Base-by-base conservation (phyloP, 2,329 filamentous ascomycete species). In the Colletotrichum magnum region DNA sequence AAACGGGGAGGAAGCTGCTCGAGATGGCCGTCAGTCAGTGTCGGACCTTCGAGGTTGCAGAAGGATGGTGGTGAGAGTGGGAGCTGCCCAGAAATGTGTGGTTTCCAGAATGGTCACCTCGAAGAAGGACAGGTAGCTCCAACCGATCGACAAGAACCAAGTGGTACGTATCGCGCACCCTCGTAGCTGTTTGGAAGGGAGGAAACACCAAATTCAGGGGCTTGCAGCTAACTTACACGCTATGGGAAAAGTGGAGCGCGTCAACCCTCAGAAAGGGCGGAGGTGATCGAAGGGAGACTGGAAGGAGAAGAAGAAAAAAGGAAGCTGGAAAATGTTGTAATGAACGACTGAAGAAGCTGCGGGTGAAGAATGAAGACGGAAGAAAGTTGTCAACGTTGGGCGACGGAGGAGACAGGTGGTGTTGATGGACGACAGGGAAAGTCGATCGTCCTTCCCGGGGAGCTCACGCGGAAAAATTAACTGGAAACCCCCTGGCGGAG, bases 51-150 rank as follows among this genome's bases (percentile, higher is more conserved):
- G n/a, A 26, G 60, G 48, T 28, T 64, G 36, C 18, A 50, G 4
- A 26, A 39, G 24, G 56, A 26, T 56, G 50, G 58, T 45, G 43
- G n/a, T 43, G 62, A 50, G 39, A 67, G 57, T 10, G 32, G 48
- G 51, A 41, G 26, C 50, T 51, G 10, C 18, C 45, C 15, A 48
- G 16, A 58, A 56, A 56, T 50, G 36, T 60, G 57, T 43, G 51
- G 45, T 56, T 57, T 43, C 51, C 9, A 53, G 24, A 47, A 28
- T 16, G 16, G 64, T 60, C 43, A 45, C 56, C 66, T 41, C 43
- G 26, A 59, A 69, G 67, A 67, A 69, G 67, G 67, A 69, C 67
- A 69, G 67, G 52, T 69, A 69, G 62, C 67, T 69, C 64, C 52
- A 68, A 68, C 36, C 21, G 64, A 53, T 58, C 32, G 57, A 52